Evolutionary conservation across 495 filamentous ascomycete species (phyloP).

Genomic region (Terfezia claveryi): DNA sequence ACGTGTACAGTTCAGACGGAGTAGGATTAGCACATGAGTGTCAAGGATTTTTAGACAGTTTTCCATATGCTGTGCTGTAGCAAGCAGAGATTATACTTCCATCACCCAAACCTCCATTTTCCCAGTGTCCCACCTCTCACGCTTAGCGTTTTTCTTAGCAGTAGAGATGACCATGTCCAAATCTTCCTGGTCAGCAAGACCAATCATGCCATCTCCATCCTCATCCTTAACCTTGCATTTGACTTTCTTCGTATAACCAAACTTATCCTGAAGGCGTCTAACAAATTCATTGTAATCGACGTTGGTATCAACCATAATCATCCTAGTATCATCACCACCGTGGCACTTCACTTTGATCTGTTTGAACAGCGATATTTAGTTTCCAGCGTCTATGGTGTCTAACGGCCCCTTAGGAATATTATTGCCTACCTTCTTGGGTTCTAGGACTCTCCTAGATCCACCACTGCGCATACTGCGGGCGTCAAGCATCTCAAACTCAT

Average conservation of each 20-base stretch:
- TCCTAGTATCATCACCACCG: conserved; percentile 64
- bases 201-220: conserved; percentile 84
- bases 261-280: conserved; percentile 60
- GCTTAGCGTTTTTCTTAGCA: conserved; percentile 43
- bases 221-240: conserved; percentile 73
- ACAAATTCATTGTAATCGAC: conserved; percentile 59
- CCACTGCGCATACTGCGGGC: conserved; percentile 13
- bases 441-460: conserved; percentile 10
- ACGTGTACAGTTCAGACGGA: too few species aligned
- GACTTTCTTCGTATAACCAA: conserved; percentile 43
- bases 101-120: conserved; percentile 69
- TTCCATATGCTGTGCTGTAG: too few species aligned
- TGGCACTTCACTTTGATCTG: conserved; percentile 80
- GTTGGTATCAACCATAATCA: conserved; percentile 60
- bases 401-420: background rate
- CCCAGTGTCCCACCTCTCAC: conserved; percentile 59
- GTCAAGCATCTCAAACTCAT: conserved; percentile 64
- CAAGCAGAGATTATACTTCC: too few species aligned
- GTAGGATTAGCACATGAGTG: too few species aligned
- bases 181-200: conserved; percentile 91
- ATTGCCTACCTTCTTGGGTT: conserved; percentile 14
- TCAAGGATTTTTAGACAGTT: too few species aligned
- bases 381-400: background rate
- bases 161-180: conserved; percentile 58
- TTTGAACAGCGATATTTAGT: background rate